A percentile compares a stretch with the other conserved stretches of the same genome.
phyloP scores from a whole-genome alignment of 2,329 filamentous ascomycete genomes.

The Fusarium armeniacum region DNA sequence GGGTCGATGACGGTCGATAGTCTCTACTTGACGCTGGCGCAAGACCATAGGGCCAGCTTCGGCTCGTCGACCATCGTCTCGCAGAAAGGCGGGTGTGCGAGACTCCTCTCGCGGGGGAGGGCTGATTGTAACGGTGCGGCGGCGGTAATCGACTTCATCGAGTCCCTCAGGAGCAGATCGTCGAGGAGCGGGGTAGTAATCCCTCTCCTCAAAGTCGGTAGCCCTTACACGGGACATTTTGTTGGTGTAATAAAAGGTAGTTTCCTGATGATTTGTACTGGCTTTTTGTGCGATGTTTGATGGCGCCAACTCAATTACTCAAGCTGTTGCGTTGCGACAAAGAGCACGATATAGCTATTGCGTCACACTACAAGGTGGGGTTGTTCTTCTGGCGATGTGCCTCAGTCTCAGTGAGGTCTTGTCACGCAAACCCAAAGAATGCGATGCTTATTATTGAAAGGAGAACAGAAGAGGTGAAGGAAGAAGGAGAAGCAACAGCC shows the following conservation, averaged over 20 bases:
- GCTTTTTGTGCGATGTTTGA: constrained; percentile 20
- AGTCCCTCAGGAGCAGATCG: constrained; percentile 52
- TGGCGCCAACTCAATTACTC: constrained; percentile 34
- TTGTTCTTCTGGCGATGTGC: constrained; percentile 27
- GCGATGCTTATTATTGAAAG: constrained; percentile 34
- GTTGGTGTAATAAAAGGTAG: constrained; percentile 19
- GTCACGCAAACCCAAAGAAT: constrained; percentile 38
- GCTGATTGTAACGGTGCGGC: constrained; percentile 56
- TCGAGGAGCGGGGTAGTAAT: constrained; percentile 58
- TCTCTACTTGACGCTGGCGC: constrained; percentile 69
- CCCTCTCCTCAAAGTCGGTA: constrained; percentile 63
- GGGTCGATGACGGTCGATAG: constrained; percentile 63
- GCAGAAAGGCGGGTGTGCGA: constrained; percentile 65
- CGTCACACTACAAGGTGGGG: constrained; percentile 41
- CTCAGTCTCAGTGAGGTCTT: constrained; percentile 36
- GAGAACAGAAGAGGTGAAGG: constrained; percentile 19
- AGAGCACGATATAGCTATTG: constrained; percentile 30
- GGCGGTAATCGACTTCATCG: constrained; percentile 56
- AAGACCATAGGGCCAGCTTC: constrained; percentile 68
- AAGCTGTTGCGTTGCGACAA: constrained; percentile 28
- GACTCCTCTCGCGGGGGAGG: constrained; percentile 62
- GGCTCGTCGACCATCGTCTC: constrained; percentile 62
- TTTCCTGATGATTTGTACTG: constrained; percentile 18
- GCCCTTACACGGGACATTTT: constrained; percentile 50
- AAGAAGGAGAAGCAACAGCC: constrained; percentile 25